Evolutionary conservation across 768 basidiomycete genomes (phyloP), one percentile per base, ranked within the genome.

Genomic region (Russula griseocarnosa): DNA sequence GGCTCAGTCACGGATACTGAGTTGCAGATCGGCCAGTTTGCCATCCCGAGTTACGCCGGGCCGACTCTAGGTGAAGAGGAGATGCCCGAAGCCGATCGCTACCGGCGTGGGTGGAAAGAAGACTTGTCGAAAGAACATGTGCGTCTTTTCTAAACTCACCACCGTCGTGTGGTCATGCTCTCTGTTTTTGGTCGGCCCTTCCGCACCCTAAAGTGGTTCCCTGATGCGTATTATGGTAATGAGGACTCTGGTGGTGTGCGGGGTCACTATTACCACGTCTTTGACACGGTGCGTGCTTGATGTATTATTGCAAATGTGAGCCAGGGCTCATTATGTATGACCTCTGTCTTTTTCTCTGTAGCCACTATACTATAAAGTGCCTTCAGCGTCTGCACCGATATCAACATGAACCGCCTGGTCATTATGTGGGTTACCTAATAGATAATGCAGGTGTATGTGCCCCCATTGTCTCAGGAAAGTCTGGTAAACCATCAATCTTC

Each of bases 1-100:
- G 86, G 90, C 26, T 85, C 85, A 38, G 88, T 96, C 66, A 94
- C 91, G 28, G 94, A 96, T 70, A 95, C 94, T 1, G 92, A 95
- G 70, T 79, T 94, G 57, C 94, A 94, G 74, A 84, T 95, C 42
- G 92, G 86, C 13, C 91, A 90, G 73, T 95, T 94, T 71, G 80
- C 89, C 55, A 72, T 94, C 4, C 91, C 92, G 0, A 79, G 76
- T 52, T 79, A 84, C 60, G 44, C 4, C 20, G 86, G 83, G 0
- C 69, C 73, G 63, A 71, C 72, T 20, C 81, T 86, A 4, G 76
- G 77, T 26, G 83, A 92, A 5, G 76, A 76, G 20, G 83, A 91
- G 68, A 84, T 89, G 22, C 79, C 83, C 0, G 73, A 80, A 55
- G 77, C 79, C 20, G 86, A 87, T 3, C 80, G 87, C 54, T 90